Evolutionary conservation across 2,329 filamentous ascomycete species (phyloP).

Genomic region (Epichloe sibirici): DNA sequence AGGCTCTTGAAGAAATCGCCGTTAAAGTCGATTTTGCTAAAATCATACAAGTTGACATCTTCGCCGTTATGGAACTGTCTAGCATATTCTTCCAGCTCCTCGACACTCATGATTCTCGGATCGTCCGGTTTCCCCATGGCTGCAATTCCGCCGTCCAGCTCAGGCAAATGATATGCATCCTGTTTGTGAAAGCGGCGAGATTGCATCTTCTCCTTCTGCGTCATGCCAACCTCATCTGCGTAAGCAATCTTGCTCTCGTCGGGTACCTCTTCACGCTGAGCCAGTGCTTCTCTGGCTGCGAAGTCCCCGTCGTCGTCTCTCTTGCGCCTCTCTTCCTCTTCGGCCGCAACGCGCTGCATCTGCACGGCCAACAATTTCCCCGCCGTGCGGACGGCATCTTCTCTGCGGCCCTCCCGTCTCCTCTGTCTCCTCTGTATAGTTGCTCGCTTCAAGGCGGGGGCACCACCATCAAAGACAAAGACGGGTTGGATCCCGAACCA

Average conservation of each 20-base stretch:
- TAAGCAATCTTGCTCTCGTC: constrained; percentile 65
- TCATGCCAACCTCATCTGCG: constrained; percentile 79
- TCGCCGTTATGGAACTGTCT: constrained; percentile 84
- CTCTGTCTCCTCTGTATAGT: constrained; percentile 72
- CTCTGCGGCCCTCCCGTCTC: constrained; percentile 73
- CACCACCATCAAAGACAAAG: constrained; percentile 96
- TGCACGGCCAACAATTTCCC: constrained; percentile 86
- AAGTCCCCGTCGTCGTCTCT: constrained; percentile 32
- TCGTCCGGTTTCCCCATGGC: constrained; percentile 86
- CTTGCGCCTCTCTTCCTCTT: constrained; percentile 59
- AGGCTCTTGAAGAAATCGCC: constrained; percentile 89
- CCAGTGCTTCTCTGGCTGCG: constrained; percentile 22
- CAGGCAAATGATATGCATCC: constrained; percentile 90
- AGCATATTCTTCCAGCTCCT: constrained; percentile 89
- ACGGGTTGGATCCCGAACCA: constrained; percentile 95
- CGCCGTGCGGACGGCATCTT: constrained; percentile 86
- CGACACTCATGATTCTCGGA: constrained; percentile 88
- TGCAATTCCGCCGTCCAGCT: constrained; percentile 65
- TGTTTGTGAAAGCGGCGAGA: constrained; percentile 76
- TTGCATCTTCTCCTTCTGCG: constrained; percentile 58
- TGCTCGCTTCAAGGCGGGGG: constrained; percentile 78
- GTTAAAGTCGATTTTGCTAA: constrained; percentile 97
- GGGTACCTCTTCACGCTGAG: constrained; percentile 55
- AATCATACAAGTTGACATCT: constrained; percentile 86
- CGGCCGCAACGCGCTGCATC: constrained; percentile 82